Percentiles rank a stretch among this genome's conserved stretches.
Conservation (phyloP, 1,284 basidiomycete species). For the Rhodotorula sp. region DNA sequence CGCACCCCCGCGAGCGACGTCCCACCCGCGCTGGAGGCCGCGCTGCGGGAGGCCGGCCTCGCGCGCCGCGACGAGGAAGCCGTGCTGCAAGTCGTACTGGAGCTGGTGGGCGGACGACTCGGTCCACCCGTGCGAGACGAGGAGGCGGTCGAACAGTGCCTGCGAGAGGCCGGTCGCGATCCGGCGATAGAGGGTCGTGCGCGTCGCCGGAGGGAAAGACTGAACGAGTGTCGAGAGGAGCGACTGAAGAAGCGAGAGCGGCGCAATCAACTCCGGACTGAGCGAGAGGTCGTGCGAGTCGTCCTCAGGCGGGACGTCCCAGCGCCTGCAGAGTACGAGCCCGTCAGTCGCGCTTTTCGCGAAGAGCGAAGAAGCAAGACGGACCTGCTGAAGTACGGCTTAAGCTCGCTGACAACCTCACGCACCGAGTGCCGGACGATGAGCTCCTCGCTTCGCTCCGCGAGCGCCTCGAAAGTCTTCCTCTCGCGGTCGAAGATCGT, state of each 20-base stretch:
- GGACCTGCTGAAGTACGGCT: constrained; percentile 64
- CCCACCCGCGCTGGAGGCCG: constrained; percentile 39
- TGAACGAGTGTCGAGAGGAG: constrained; percentile 38
- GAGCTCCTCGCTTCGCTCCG: constrained; percentile 76
- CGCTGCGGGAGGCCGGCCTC: constrained; percentile 37
- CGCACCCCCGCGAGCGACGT: constrained; percentile 37
- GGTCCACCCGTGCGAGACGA: constrained; percentile 34
- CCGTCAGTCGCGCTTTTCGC: background rate
- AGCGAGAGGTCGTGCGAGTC: constrained; percentile 26
- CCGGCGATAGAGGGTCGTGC: constrained; percentile 37
- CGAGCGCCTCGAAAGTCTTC: constrained; percentile 64
- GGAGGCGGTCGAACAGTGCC: constrained; percentile 38
- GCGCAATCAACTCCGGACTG: constrained; percentile 42
- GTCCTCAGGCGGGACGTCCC: constrained; percentile 22
- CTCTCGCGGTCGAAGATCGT: constrained; percentile 49
- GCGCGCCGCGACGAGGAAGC: constrained; percentile 43
- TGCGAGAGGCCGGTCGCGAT: constrained; percentile 32
- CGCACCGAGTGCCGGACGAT: constrained; percentile 73
- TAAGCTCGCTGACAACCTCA: constrained; percentile 74
- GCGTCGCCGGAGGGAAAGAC: constrained; percentile 32
- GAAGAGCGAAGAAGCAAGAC: constrained; percentile 43
- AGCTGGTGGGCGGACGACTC: constrained; percentile 41
- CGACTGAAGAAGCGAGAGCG: constrained; percentile 43
- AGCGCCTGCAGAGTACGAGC: constrained; percentile 11
- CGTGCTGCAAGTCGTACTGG: constrained; percentile 41